These are phyloP conservation scores for Stromatinia cepivora DNA, from an alignment of 2,329 filamentous ascomycete genomes.

Conservation along the genomic window DNA sequence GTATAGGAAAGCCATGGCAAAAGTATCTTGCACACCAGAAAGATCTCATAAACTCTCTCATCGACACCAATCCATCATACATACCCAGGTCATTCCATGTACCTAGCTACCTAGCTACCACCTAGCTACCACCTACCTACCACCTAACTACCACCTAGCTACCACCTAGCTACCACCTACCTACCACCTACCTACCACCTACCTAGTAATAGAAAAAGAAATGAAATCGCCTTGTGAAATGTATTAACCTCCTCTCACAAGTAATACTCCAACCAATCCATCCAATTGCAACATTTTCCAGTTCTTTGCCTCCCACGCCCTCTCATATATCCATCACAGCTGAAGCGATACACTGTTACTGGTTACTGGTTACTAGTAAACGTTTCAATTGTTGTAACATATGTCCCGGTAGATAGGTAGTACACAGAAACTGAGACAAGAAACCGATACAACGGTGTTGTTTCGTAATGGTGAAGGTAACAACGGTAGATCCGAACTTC, in stretches of 20 bases:
- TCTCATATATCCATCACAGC: background rate
- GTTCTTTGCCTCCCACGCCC: background rate
- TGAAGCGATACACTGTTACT: background rate
- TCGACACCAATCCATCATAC: background rate
- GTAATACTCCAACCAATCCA: background rate
- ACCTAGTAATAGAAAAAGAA: background rate
- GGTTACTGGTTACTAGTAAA: constrained; percentile 5
- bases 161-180: no score
- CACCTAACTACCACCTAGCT: background rate
- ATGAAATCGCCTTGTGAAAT: background rate
- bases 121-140: background rate
- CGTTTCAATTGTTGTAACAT: background rate
- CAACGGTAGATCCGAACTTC: background rate
- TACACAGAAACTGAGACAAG: background rate
- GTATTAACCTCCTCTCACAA: background rate
- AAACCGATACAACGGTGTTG: constrained; percentile 4
- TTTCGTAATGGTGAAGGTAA: background rate
- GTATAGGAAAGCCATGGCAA: no score
- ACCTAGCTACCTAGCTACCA: background rate
- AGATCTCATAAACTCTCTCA: background rate
- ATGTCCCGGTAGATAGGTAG: background rate
- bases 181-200: background rate
- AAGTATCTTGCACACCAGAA: background rate
- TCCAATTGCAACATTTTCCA: background rate
- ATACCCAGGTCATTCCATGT: background rate